Base-by-base conservation (phyloP, 2,329 filamentous ascomycete genomes). In the Fusarium sterilihyphosum region DNA sequence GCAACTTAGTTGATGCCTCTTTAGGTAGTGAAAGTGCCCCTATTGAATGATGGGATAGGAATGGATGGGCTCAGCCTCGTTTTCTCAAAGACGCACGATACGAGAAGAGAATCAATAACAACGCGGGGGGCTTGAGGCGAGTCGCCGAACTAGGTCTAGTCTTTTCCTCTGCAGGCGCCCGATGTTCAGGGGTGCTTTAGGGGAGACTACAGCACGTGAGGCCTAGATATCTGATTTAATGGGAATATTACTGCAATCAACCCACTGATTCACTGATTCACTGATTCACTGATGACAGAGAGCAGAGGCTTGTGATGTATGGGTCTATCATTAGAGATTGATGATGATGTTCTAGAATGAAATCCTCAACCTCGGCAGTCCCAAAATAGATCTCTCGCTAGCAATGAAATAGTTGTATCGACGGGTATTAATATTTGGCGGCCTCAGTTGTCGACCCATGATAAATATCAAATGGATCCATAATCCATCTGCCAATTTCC, bases 11-110 rank as follows among this genome's bases (percentile, higher is more conserved):
- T 52, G 56, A 50, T 59, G 33, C 20, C 31, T 20, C 56, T 37
- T 16, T 41, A 56, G 47, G 16, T 52, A 52, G 33, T 57, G 17
- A 71, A 47, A 50, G 38, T 29, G 72, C 61, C 73, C 67, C 67
- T 70, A 70, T 70, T 73, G 72, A 43, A 41, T 8, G 52, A 41
- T 41, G 24, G 52, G 24, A 41, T 41, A 61, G 60, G 47, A 52
- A 50, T 29, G 62, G 7, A 44, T 61, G 33, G 61, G 53, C 58
- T 75, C 53, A 75, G 71, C 70, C 71, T 73, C 66, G 38, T 61
- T 56, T 56, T 66, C 37, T 44, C 43, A 50, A 63, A 63, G 33
- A 58, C 26, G 56, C n/a, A 49, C 49, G 61, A 75, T 75, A 75
- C 73, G 62, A 75, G 70, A 41, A 43, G 52, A 33, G 47, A 47